Percentiles rank a stretch among this genome's conserved stretches.
Conservation (phyloP, 345 rosid species). For the Syzygium aqueum region DNA sequence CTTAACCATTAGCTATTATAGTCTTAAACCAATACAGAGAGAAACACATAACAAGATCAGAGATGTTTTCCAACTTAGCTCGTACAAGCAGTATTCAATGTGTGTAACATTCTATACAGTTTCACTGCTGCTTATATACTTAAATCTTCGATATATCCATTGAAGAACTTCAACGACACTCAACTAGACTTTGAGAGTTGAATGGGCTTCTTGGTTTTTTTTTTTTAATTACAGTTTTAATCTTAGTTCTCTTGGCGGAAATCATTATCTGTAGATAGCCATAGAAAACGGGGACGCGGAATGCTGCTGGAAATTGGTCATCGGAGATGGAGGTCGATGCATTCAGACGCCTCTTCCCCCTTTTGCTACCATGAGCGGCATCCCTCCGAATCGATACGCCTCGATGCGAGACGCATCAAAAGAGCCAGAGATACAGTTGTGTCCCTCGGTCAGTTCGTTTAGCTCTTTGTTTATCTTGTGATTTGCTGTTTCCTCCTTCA, state of each 20-base stretch:
- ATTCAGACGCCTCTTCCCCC: constrained; percentile 76
- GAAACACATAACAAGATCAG: too few relatives aligned
- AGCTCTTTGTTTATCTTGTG: background rate
- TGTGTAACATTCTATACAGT: too few relatives aligned
- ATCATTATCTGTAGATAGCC: background rate
- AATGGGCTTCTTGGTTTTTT: background rate
- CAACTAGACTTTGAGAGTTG: too few relatives aligned
- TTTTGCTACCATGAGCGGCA: constrained; percentile 74
- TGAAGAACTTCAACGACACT: too few relatives aligned
- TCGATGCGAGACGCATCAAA: constrained; percentile 69
- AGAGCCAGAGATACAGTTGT: constrained; percentile 78
- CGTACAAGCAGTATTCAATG: too few relatives aligned
- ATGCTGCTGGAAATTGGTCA: constrained; percentile 52
- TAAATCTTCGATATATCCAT: too few relatives aligned
- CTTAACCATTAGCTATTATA: too few relatives aligned
- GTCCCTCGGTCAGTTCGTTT: constrained; percentile 48
- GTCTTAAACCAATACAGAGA: too few relatives aligned
- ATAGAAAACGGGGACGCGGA: constrained; percentile 38
- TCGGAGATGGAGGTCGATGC: constrained; percentile 87
- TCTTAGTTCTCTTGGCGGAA: background rate
- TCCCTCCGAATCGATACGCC: constrained; percentile 70
- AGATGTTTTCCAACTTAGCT: too few relatives aligned
- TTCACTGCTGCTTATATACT: too few relatives aligned
- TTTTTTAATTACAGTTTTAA: background rate
- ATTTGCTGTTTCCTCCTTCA: background rate